phyloP scores from a whole-genome alignment of 257 asterid genomes.

The Thymus quinquecostatus region DNA sequence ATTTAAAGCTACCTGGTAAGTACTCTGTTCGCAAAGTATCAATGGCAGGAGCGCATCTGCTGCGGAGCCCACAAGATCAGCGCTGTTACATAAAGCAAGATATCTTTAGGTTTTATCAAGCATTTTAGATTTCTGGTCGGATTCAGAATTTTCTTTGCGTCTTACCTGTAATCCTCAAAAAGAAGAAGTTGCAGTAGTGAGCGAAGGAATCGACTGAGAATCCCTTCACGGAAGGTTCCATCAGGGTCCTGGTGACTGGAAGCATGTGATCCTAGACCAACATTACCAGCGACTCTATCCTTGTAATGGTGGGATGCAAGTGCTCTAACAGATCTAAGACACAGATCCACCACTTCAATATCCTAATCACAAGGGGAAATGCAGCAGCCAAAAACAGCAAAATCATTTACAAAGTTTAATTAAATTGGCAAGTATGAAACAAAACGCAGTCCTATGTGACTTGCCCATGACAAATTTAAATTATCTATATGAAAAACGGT shows the following conservation, averaged over 20 bases:
- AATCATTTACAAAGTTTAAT: slow-evolving; percentile 8
- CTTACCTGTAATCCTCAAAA: slow-evolving; percentile 90
- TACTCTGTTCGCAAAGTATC: slow-evolving; percentile 79
- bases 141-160: slow-evolving; percentile 21
- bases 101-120: background rate
- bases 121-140: slow-evolving; percentile 8
- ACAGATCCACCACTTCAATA: slow-evolving; percentile 72
- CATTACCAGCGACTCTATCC: slow-evolving; percentile 70
- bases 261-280: slow-evolving; percentile 85
- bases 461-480: background rate
- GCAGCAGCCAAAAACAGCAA: slow-evolving; percentile 13
- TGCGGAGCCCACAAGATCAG: slow-evolving; percentile 84
- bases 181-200: slow-evolving; percentile 80
- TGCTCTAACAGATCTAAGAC: slow-evolving; percentile 80
- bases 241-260: slow-evolving; percentile 59
- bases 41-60: slow-evolving; percentile 96
- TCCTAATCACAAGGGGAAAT: slow-evolving; percentile 55
- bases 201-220: slow-evolving; percentile 76
- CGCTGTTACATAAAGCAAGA: slow-evolving; percentile 53
- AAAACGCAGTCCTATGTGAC: background rate
- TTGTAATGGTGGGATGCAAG: slow-evolving; percentile 93
- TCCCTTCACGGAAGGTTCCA: slow-evolving; percentile 81
- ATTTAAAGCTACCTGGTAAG: slow-evolving; percentile 71
- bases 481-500: background rate
- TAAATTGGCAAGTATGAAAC: slow-evolving; percentile 14